These are phyloP conservation scores for Fusarium denticulatum DNA, from an alignment of 2,329 filamentous ascomycete species.

Conservation along the genomic window DNA sequence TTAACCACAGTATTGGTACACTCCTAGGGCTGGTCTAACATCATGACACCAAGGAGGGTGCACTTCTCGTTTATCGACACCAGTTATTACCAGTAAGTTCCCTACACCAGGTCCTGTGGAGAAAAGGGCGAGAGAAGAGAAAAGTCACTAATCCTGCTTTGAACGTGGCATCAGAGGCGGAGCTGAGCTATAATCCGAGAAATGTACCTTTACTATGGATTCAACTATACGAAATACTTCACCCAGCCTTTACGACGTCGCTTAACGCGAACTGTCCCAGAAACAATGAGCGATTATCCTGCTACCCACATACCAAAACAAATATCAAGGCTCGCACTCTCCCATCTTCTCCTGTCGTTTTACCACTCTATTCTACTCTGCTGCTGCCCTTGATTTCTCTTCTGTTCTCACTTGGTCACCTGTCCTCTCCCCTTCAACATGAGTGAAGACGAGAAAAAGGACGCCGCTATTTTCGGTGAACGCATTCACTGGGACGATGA, in stretches of 20 bases:
- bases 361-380: not conserved
- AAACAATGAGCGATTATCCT: not conserved
- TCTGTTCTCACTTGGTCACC: not conserved
- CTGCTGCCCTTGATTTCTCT: no score
- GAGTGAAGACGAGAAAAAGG: slow-evolving; percentile 3
- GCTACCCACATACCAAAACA: not conserved
- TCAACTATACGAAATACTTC: not conserved
- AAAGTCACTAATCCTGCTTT: not conserved
- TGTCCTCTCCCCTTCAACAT: not conserved
- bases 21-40: not conserved
- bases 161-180: not conserved
- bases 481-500: slow-evolving; percentile 12
- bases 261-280: not conserved
- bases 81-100: not conserved
- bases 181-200: not conserved
- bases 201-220: not conserved
- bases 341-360: not conserved
- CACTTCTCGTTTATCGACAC: not conserved
- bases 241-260: not conserved
- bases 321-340: not conserved
- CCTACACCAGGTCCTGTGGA: not conserved
- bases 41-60: not conserved
- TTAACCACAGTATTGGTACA: not conserved
- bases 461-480: not conserved
- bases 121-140: not conserved